Base-by-base conservation (phyloP, 108 stramenopile species). In the Chaetoceros muelleri region DNA sequence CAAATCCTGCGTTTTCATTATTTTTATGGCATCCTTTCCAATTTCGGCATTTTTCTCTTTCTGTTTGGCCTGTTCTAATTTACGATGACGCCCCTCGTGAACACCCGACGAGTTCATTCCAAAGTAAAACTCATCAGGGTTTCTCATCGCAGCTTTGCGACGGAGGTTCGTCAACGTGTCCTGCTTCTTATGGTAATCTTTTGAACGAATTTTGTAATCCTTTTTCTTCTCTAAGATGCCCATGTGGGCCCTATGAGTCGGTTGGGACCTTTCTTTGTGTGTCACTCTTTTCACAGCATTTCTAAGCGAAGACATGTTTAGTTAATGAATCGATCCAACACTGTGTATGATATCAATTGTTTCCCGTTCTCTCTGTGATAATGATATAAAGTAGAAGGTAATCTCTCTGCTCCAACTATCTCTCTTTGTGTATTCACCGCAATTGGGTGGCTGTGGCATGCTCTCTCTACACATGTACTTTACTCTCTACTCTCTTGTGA, bases 91-190 rank as follows among this genome's bases (percentile, higher is more conserved):
- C 19, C 80, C 80, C 52, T 74, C 73, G 61, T 82, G 75, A 20
- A 94, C 84, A 56, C 86, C 73, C 1, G 84, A 52, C 24, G 73
- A 81, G 53, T 91, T 62, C 99, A 99, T 98, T n/a, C 80, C 92
- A 74, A 96, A 95, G 70, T 99, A 99, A 68, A 97, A 99, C 80
- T 99, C 99, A 66, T 99, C 99, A 0, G 95, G 95, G 64, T 99
- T 99, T 53, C 90, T 70, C 77, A 93, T 80, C 22, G 86, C 59
- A 10, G 91, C 93, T 55, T 90, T 93, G 20, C 62, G 60, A 13
- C 82, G 64, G 69, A 98, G 75, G 20, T 73, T 59, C 34, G 62
- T 73, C 52, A 98, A 57, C 1, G 72, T 64, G 29, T 82, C 71
- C 57, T 78, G 61, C 80, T 99, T 98, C 19, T 62, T 59, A 57